Conservation (phyloP, 768 basidiomycete species). For the Lactifluus echinatus region DNA sequence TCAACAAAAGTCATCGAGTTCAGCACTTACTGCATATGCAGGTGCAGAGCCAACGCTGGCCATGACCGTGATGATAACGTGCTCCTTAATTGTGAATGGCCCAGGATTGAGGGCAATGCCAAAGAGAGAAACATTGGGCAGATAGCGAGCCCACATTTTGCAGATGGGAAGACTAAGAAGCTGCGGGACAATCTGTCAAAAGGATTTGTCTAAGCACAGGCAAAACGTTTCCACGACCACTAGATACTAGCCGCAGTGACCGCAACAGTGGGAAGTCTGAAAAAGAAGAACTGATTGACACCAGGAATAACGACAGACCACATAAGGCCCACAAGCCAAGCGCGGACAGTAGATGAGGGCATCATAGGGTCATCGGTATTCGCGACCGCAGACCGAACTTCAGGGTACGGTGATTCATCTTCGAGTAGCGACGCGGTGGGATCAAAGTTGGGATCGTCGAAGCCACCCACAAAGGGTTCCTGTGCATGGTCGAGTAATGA, state of each 20-base stretch:
- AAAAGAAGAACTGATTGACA: conserved; percentile 71
- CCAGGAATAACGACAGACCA: conserved; percentile 57
- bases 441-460: no score
- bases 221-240: no score
- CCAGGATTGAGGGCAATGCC: conserved; percentile 54
- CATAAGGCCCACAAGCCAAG: conserved; percentile 31
- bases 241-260: conserved; percentile 6
- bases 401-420: conserved; percentile 27
- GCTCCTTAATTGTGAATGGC: conserved; percentile 68
- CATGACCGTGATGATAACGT: conserved; percentile 43
- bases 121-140: conserved; percentile 46
- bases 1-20: neutral
- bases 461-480: no score
- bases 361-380: conserved; percentile 42
- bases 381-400: conserved; percentile 42
- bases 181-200: neutral
- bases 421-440: no score
- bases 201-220: neutral
- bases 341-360: conserved; percentile 29
- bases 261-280: conserved; percentile 47
- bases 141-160: conserved; percentile 25
- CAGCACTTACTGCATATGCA: conserved; percentile 28
- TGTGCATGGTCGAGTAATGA: no score
- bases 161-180: neutral
- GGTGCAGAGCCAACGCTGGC: conserved; percentile 32